These are phyloP conservation scores for Mycosarcoma mackinlayi DNA, from an alignment of 1,284 basidiomycete species.

Conservation along the genomic window DNA sequence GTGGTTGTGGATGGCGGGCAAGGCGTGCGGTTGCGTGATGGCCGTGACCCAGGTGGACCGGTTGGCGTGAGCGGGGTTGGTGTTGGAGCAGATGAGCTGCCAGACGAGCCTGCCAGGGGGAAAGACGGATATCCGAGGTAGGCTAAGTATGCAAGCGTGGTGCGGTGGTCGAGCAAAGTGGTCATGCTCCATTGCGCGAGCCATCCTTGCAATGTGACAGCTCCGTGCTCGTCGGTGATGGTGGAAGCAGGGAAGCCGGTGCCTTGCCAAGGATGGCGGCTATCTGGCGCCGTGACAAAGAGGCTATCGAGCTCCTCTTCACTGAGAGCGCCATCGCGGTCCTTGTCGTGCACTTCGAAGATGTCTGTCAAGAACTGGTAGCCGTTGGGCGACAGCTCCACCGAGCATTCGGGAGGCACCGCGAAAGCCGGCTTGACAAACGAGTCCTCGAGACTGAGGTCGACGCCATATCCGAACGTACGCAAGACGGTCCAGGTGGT, in stretches of 20 bases:
- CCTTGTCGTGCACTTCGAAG: conserved; percentile 96
- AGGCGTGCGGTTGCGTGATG: conserved; percentile 40
- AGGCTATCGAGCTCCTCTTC: conserved; percentile 85
- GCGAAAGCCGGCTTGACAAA: conserved; percentile 77
- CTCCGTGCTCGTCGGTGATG: conserved; percentile 86
- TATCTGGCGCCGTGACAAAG: conserved; percentile 88
- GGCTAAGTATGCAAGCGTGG: conserved; percentile 93
- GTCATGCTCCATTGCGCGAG: conserved; percentile 99
- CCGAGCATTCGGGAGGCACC: conserved; percentile 90
- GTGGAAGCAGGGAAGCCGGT: conserved; percentile 76
- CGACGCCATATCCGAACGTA: conserved; percentile 95
- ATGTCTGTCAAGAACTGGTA: conserved; percentile 98
- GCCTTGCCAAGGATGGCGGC: conserved; percentile 61
- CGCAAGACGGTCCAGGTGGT: conserved; percentile 97
- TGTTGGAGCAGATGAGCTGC: conserved; percentile 17
- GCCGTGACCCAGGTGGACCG: conserved; percentile 34
- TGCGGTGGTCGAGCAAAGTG: conserved; percentile 89
- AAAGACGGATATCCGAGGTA: conserved; percentile 82
- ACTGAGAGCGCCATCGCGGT: conserved; percentile 92
- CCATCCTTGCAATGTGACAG: conserved; percentile 96
- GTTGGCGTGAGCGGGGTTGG: conserved; percentile 36
- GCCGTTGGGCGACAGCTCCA: conserved; percentile 89
- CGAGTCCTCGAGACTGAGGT: conserved; percentile 76
- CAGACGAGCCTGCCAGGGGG: conserved; percentile 38
- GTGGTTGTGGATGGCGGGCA: conserved; percentile 53